phyloP scores from a whole-genome alignment of 2,329 filamentous ascomycete species.

The Capronia coronata region DNA sequence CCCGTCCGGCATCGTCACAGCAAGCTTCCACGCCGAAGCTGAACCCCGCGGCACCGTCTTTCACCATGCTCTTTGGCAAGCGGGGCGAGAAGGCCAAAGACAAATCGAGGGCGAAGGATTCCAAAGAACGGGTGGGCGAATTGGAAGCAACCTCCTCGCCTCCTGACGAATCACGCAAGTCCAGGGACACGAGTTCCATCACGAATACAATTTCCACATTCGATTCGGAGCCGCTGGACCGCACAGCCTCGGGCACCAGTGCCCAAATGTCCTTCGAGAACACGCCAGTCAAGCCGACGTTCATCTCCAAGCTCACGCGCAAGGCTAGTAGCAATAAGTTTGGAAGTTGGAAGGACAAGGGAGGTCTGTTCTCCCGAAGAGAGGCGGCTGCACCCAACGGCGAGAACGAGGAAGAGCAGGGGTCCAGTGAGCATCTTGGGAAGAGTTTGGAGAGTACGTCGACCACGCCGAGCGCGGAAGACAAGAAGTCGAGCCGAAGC shows the following conservation, averaged over 20 bases:
- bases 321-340: conserved; percentile 48
- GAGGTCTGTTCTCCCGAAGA: conserved; percentile 42
- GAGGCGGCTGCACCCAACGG: conserved; percentile 36
- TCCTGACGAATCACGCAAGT: conserved; percentile 41
- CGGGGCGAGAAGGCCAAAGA: conserved; percentile 42
- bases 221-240: conserved; percentile 46
- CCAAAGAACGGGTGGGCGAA: conserved; percentile 28
- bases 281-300: conserved; percentile 39
- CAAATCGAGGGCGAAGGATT: conserved; percentile 34
- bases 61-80: conserved; percentile 64
- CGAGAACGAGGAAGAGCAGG: conserved; percentile 42
- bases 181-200: conserved; percentile 41
- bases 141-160: conserved; percentile 38
- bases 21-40: conserved; percentile 53
- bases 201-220: conserved; percentile 36
- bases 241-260: conserved; percentile 38
- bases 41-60: conserved; percentile 84
- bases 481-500: conserved; percentile 39
- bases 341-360: conserved; percentile 46
- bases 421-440: conserved; percentile 30
- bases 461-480: conserved; percentile 32
- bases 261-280: conserved; percentile 24
- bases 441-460: conserved; percentile 28
- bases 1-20: conserved; percentile 58
- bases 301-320: conserved; percentile 47